These are phyloP conservation scores for Nicotiana sylvestris DNA, from an alignment of 257 asterid genomes.

Conservation along the genomic window DNA sequence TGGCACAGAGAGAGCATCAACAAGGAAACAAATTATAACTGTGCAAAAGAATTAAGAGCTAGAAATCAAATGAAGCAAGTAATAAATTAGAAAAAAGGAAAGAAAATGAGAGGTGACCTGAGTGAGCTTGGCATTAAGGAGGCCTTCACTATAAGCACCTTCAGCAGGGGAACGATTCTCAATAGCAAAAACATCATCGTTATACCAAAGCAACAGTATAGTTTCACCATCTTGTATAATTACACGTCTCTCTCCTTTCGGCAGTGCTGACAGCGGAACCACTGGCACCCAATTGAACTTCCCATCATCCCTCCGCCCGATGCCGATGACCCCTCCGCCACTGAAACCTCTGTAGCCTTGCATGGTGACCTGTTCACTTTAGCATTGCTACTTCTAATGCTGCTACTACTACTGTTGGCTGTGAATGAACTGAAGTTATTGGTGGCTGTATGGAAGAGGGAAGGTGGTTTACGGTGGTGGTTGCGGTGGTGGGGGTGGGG, in stretches of 20 bases:
- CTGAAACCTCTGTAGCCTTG: conserved; percentile 49
- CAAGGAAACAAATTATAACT: not conserved
- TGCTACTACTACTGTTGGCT: conserved; percentile 14
- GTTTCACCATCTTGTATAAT: conserved; percentile 70
- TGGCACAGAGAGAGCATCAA: not conserved
- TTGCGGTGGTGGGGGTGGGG: not conserved
- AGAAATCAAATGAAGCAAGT: not conserved
- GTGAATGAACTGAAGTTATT: not conserved
- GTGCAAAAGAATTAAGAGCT: not conserved
- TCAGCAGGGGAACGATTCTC: conserved; percentile 96
- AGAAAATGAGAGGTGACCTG: conserved; percentile 37
- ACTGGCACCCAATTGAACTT: conserved; percentile 70
- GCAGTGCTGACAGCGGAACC: conserved; percentile 83
- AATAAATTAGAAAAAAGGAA: not conserved
- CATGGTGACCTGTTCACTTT: conserved; percentile 16
- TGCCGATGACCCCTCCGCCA: conserved; percentile 25
- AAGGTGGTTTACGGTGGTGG: conserved; percentile 28
- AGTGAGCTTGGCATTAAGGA: conserved; percentile 87
- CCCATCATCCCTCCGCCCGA: conserved; percentile 15
- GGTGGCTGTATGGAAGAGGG: conserved; percentile 11
- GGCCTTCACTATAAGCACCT: conserved; percentile 89
- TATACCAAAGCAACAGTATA: conserved; percentile 78
- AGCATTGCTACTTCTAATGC: not conserved
- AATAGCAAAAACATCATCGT: conserved; percentile 63
- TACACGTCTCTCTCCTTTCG: conserved; percentile 96